Base-by-base conservation (phyloP, 768 basidiomycete genomes). In the Boletus subcaerulescens region DNA sequence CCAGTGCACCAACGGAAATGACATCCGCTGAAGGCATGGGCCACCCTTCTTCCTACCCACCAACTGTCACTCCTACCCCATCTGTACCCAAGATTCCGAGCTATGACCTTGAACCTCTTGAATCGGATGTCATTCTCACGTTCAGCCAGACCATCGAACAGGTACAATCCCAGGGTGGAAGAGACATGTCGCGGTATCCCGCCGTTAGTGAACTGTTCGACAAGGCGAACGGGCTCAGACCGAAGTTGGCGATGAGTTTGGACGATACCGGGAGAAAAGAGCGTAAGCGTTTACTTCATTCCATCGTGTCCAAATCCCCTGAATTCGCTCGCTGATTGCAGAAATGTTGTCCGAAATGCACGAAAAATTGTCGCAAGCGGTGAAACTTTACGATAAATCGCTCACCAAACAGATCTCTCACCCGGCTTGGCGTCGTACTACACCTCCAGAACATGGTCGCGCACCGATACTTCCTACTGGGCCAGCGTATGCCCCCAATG, bases 301-400 rank as follows among this genome's bases (percentile, higher is more conserved):
- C 1, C 9, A 57, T 9, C 5, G 4, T 35, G n/a, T 38, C 43
- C 1, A 20, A 35, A 17, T 11, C 12, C 22, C 17, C 15, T 32
- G 22, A 18, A 18, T 5, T 39, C 14, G 7, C 1, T 24, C 17
- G 31, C 39, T 35, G 7, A 65, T 12, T 11, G 6, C 20, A 93
- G 94, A 94, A 70, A 78, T 95, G 67, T 75, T 99, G 35, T 77
- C 84, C 8, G 94, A 98, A 46, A 98, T 98, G 93, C 90, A 98
- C 63, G 87, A 89, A 45, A 96, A 98, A 71, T 72, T 99, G 11
- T 90, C 92, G 1, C 84, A 96, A 68, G 93, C 92, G 0, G 93
- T 98, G 43, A 88, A 89, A 66, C 74, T 97, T 4, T 98, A 98
- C 67, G 95, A 98, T 60, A 82, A 87, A 50, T 76, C 97, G 20